Percentiles rank a stretch among this genome's conserved stretches.
Conservation (phyloP, 331 rosid genomes). For the Acacia concinna region DNA sequence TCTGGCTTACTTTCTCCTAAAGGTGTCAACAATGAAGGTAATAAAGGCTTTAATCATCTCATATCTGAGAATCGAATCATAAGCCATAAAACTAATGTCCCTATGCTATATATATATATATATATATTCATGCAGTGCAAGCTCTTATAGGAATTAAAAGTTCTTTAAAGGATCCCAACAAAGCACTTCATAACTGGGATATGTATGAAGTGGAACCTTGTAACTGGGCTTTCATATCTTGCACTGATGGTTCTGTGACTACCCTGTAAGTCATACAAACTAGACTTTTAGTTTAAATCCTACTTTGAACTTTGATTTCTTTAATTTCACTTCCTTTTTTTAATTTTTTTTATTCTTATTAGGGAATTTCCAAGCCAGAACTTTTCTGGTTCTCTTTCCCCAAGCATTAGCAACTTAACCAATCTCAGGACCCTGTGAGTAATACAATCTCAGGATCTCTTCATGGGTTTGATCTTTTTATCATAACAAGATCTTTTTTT, state of each 20-base stretch:
- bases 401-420: constrained; percentile 83
- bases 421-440: constrained; percentile 76
- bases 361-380: constrained; percentile 87
- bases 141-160: constrained; percentile 63
- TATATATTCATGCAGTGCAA: constrained; percentile 45
- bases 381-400: constrained; percentile 78
- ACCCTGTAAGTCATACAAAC: constrained; percentile 51
- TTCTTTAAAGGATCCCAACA: constrained; percentile 62
- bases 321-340: background rate
- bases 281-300: background rate
- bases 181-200: constrained; percentile 73
- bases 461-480: background rate
- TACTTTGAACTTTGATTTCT: background rate
- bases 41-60: background rate
- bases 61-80: background rate
- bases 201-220: constrained; percentile 89
- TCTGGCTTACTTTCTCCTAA: constrained; percentile 62
- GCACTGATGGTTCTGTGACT: constrained; percentile 65
- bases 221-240: constrained; percentile 83
- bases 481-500: background rate
- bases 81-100: background rate
- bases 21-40: constrained; percentile 96
- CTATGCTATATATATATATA: background rate
- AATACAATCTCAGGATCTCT: background rate
- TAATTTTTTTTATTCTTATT: constrained; percentile 1